Percentiles rank a stretch among this genome's conserved stretches.
Conservation (phyloP, 768 basidiomycete genomes). For the Boletus pseudo-olivaceus region DNA sequence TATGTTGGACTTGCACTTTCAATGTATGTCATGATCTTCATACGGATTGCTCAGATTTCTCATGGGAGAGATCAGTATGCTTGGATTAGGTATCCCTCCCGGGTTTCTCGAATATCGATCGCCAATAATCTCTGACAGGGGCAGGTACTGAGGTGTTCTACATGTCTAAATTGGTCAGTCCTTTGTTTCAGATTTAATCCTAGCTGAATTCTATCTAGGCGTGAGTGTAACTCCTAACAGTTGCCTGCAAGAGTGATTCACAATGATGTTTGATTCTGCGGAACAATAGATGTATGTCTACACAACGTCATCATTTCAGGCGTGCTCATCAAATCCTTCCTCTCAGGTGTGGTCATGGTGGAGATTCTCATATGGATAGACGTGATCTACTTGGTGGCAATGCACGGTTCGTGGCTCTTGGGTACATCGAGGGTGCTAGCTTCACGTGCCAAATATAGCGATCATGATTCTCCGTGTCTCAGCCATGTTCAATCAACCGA, state of each 20-base stretch:
- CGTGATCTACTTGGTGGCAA: neutral
- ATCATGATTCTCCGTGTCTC: conserved; percentile 17
- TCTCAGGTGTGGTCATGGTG: conserved; percentile 1
- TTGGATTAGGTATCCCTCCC: neutral
- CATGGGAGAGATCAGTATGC: neutral
- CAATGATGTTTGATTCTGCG: neutral
- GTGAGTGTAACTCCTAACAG: neutral
- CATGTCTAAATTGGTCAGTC: conserved; percentile 1
- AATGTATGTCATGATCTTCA: conserved; percentile 1
- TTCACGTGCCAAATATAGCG: neutral
- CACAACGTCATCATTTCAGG: neutral
- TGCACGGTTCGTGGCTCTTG: conserved; percentile 4
- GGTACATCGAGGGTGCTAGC: no score
- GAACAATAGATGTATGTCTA: conserved; percentile 4
- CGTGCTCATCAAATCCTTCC: neutral
- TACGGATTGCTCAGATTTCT: neutral
- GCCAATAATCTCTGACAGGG: neutral
- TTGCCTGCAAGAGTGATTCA: neutral
- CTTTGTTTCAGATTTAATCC: neutral
- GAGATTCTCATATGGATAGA: no score
- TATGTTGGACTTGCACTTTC: conserved; percentile 6
- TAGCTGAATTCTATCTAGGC: neutral
- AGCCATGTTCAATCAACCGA: conserved; percentile 11
- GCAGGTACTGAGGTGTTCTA: neutral
- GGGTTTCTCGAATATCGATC: neutral